These are phyloP conservation scores for Suillus tomentosus DNA, from an alignment of 768 basidiomycete genomes.

Conservation along the genomic window DNA sequence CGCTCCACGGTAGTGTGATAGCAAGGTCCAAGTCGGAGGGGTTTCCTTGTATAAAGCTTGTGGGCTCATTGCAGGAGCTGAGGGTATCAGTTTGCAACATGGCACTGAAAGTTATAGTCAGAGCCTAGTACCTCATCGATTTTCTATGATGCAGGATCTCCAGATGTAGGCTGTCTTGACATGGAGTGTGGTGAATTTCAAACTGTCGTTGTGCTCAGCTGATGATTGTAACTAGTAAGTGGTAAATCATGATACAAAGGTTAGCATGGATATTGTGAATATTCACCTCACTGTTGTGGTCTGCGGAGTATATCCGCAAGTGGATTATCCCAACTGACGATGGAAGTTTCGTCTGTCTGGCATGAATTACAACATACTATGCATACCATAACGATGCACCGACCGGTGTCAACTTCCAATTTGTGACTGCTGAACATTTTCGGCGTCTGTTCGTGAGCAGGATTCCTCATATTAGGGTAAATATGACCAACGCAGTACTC, in stretches of 20 bases:
- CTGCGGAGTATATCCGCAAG: neutral
- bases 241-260: neutral
- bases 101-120: neutral
- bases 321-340: neutral
- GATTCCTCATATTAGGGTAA: neutral
- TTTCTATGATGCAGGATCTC: neutral
- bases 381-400: neutral
- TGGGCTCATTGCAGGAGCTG: neutral
- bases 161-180: neutral
- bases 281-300: neutral
- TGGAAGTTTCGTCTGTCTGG: neutral
- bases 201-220: neutral
- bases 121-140: neutral
- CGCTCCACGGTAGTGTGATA: constrained; percentile 29
- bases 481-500: neutral
- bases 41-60: constrained; percentile 9
- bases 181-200: neutral
- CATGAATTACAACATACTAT: neutral
- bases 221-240: neutral
- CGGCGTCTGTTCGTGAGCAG: neutral
- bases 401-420: neutral
- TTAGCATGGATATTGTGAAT: neutral
- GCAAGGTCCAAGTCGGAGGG: constrained; percentile 28
- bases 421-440: neutral
- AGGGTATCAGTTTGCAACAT: neutral